These are phyloP conservation scores for Pterulicium gracile DNA, from an alignment of 1,284 basidiomycete genomes.

Conservation along the genomic window DNA sequence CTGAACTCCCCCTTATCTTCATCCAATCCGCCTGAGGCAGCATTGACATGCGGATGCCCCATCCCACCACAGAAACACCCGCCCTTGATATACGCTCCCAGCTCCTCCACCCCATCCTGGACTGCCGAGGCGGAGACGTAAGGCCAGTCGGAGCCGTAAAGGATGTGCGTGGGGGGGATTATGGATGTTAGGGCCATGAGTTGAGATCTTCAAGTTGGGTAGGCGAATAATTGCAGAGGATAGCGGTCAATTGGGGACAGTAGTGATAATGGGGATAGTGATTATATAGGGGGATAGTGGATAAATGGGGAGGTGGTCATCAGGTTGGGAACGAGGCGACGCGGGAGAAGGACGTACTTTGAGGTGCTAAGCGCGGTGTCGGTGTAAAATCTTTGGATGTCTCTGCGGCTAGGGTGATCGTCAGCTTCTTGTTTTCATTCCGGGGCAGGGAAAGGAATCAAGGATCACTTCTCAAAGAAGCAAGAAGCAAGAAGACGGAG, in stretches of 20 bases:
- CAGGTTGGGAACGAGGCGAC: neutral
- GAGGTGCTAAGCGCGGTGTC: conserved; percentile 3
- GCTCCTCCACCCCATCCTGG: neutral
- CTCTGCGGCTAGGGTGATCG: neutral
- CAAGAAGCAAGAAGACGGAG: too few species aligned
- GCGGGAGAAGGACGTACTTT: neutral
- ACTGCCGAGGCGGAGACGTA: neutral
- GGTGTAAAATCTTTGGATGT: conserved; percentile 3
- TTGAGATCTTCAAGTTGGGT: neutral
- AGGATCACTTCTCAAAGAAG: too few species aligned
- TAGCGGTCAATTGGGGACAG: too few species aligned
- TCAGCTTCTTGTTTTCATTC: too few species aligned
- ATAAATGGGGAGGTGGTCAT: neutral
- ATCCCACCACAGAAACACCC: neutral
- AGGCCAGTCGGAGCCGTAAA: conserved; percentile 4
- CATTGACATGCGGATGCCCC: neutral
- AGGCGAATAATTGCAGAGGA: too few species aligned
- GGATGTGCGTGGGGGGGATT: conserved; percentile 1
- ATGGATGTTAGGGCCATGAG: neutral
- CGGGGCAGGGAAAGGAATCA: too few species aligned
- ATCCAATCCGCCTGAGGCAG: too few species aligned
- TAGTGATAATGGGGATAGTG: too few species aligned
- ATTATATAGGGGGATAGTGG: too few species aligned
- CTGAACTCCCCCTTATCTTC: neutral
- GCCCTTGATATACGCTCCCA: neutral